These are phyloP conservation scores for Moniliella sp. DNA, from an alignment of 1,284 basidiomycete species.

Conservation along the genomic window DNA sequence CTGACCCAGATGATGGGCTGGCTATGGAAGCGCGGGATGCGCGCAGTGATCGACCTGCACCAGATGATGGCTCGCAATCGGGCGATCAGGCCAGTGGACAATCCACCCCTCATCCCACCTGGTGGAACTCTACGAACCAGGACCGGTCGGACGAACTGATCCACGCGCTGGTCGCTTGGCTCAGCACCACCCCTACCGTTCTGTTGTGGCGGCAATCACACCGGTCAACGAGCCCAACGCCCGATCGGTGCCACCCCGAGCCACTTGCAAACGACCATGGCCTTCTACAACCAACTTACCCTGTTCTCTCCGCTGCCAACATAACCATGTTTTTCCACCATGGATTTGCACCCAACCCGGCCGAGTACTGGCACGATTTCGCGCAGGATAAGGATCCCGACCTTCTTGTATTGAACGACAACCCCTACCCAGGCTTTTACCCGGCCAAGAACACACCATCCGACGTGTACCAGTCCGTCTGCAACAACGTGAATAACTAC, in stretches of 20 bases:
- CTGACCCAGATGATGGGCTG: conserved; percentile 19
- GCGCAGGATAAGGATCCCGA: conserved; percentile 16
- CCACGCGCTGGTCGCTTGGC: conserved; percentile 13
- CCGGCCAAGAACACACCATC: neutral
- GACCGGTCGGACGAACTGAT: conserved; percentile 13
- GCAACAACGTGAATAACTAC: conserved; percentile 5
- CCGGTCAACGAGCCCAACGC: conserved; percentile 25
- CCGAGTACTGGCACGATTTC: conserved; percentile 16
- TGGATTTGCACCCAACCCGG: conserved; percentile 10
- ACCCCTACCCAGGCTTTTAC: conserved; percentile 19
- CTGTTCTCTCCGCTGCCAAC: conserved; percentile 6
- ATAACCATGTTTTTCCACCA: conserved; percentile 26
- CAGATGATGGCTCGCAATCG: conserved; percentile 36
- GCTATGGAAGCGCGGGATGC: conserved; percentile 34
- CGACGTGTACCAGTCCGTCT: neutral
- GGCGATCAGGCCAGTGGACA: conserved; percentile 20
- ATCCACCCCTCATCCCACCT: conserved; percentile 17
- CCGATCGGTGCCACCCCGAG: conserved; percentile 3
- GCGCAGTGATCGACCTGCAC: conserved; percentile 36
- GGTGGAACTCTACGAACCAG: conserved; percentile 14
- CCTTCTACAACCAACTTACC: conserved; percentile 17
- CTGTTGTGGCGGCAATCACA: conserved; percentile 17
- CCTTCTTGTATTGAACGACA: conserved; percentile 21
- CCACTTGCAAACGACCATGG: conserved; percentile 6
- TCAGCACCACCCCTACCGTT: conserved; percentile 17